A percentile compares a stretch with the other conserved stretches of the same genome.
phyloP scores from a whole-genome alignment of 2,329 filamentous ascomycete species.

The Calcarisporium arbuscula region DNA sequence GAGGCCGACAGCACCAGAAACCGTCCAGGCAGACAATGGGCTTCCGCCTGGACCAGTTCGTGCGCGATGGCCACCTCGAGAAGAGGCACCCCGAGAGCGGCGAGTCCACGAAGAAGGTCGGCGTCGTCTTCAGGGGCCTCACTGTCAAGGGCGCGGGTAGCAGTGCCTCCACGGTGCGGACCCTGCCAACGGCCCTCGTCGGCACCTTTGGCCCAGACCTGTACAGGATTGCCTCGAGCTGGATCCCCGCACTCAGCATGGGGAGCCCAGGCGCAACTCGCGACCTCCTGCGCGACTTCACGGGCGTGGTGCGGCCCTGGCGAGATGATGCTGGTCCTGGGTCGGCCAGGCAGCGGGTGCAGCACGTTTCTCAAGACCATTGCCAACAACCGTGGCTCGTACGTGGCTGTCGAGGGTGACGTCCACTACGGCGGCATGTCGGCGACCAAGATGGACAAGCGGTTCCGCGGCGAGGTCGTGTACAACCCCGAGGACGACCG shows the following conservation, averaged over 20 bases:
- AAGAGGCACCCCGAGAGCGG: constrained; percentile 52
- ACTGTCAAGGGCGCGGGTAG: constrained; percentile 67
- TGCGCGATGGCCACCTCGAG: constrained; percentile 70
- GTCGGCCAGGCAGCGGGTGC: constrained; percentile 68
- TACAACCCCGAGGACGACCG: constrained; percentile 74
- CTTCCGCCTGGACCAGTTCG: constrained; percentile 64
- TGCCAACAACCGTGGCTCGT: constrained; percentile 65
- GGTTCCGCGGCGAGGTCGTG: constrained; percentile 69
- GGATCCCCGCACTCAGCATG: no score
- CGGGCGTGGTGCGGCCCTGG: constrained; percentile 27
- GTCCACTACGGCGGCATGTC: constrained; percentile 60
- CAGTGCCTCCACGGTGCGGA: constrained; percentile 62
- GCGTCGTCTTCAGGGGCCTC: constrained; percentile 69
- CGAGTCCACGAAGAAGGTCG: constrained; percentile 73
- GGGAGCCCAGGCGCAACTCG: no score
- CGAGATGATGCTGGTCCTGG: constrained; percentile 43
- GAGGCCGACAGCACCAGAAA: no score
- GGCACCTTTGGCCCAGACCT: constrained; percentile 78
- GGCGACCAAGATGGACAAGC: constrained; percentile 59
- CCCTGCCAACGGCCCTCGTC: constrained; percentile 65
- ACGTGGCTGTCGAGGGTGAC: constrained; percentile 55
- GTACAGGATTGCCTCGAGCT: constrained; percentile 51
- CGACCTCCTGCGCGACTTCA: constrained; percentile 24
- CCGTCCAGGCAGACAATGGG: no score
- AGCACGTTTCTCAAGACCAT: constrained; percentile 72